phyloP scores from a whole-genome alignment of 1,139 yeast genomes.

The Nakaseomyces uthaithaninus region DNA sequence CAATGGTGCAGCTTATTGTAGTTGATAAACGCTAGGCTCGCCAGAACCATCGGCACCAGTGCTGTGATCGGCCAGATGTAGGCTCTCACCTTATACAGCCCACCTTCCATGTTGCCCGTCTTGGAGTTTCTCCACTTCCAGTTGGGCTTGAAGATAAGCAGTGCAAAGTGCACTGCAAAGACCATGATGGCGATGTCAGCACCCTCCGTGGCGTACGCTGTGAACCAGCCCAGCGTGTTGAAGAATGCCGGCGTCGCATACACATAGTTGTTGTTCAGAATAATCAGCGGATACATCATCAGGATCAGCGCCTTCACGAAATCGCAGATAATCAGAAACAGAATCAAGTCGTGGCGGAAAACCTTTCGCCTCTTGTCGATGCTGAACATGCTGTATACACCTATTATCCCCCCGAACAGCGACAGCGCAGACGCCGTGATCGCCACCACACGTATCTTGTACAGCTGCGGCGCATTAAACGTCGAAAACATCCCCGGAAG shows the following conservation, averaged over 20 bases:
- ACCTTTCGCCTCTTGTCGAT: constrained; percentile 55
- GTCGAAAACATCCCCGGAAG: constrained; percentile 32
- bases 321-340: constrained; percentile 61
- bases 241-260: constrained; percentile 51
- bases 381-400: constrained; percentile 48
- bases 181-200: constrained; percentile 79
- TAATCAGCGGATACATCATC: constrained; percentile 53
- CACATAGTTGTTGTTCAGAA: constrained; percentile 42
- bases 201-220: constrained; percentile 77
- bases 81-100: constrained; percentile 53
- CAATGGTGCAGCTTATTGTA: constrained; percentile 17
- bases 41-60: constrained; percentile 57
- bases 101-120: constrained; percentile 55
- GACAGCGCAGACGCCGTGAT: constrained; percentile 52
- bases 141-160: constrained; percentile 61
- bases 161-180: constrained; percentile 75
- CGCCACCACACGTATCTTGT: constrained; percentile 42
- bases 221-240: constrained; percentile 75
- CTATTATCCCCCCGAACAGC: constrained; percentile 45
- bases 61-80: constrained; percentile 54
- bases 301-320: constrained; percentile 65
- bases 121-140: constrained; percentile 39
- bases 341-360: constrained; percentile 66
- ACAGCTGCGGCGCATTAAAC: constrained; percentile 17
- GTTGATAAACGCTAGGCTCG: constrained; percentile 63